Evolutionary conservation across 2,329 filamentous ascomycete species (phyloP).

Genomic region (Biscogniauxia marginata): DNA sequence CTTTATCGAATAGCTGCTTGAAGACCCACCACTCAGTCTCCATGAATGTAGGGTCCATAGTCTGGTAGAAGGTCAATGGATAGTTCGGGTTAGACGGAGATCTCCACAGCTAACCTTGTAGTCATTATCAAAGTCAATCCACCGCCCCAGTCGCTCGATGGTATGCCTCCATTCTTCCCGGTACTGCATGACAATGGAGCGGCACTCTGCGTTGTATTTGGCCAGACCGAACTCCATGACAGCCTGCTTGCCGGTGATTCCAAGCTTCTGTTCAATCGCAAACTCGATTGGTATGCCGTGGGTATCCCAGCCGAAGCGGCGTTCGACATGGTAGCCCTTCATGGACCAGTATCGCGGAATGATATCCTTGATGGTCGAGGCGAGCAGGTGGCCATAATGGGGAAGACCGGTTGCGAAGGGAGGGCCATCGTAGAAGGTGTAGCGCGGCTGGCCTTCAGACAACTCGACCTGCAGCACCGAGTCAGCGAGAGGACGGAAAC

Average conservation of each 20-base stretch:
- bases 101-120: constrained; percentile 66
- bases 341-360: constrained; percentile 97
- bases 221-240: constrained; percentile 83
- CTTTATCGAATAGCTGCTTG: constrained; percentile 89
- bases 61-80: constrained; percentile 46
- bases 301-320: constrained; percentile 93
- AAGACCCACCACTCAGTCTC: constrained; percentile 97
- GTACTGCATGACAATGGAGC: constrained; percentile 90
- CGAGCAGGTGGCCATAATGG: constrained; percentile 73
- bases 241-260: constrained; percentile 82
- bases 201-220: constrained; percentile 89
- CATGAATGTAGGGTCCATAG: constrained; percentile 95
- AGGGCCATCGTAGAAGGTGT: constrained; percentile 92
- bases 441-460: constrained; percentile 76
- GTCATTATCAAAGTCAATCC: constrained; percentile 98
- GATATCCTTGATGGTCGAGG: constrained; percentile 95
- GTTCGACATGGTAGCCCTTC: constrained; percentile 90
- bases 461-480: constrained; percentile 60
- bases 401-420: constrained; percentile 72
- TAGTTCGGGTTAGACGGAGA: constrained; percentile 4
- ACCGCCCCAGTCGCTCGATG: constrained; percentile 84
- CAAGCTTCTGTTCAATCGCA: constrained; percentile 95
- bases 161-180: constrained; percentile 83
- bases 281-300: constrained; percentile 94
- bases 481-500: neutral